Evolutionary conservation across 75 land plant genomes (phyloP).

Genomic region (Cupressus sempervirens): DNA sequence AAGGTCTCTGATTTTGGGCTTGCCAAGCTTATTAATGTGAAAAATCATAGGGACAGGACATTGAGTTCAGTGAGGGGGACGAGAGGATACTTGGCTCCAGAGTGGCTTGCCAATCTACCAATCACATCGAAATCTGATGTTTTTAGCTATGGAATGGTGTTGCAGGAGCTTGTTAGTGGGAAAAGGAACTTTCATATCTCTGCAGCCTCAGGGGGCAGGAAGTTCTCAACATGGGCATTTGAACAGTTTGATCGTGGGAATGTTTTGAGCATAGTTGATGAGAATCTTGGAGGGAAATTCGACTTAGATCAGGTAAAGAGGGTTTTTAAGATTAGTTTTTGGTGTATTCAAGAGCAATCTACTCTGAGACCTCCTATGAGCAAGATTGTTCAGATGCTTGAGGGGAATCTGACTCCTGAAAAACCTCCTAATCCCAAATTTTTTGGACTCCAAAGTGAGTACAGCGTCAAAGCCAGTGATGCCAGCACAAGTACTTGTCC

Average conservation of each 20-base stretch:
- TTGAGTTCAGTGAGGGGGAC: constrained; percentile 55
- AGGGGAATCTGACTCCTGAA: constrained; percentile 50
- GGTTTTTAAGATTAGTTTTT: constrained; percentile 56
- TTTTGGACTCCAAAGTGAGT: background rate
- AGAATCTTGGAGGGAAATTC: constrained; percentile 30
- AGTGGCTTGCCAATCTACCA: constrained; percentile 74
- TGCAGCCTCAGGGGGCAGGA: constrained; percentile 31
- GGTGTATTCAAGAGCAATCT: constrained; percentile 82
- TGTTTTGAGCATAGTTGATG: constrained; percentile 46
- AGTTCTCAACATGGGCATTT: constrained; percentile 79
- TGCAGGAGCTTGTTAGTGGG: constrained; percentile 78
- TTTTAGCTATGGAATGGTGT: constrained; percentile 81
- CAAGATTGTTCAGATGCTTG: constrained; percentile 75
- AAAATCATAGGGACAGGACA: constrained; percentile 46
- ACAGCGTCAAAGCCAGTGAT: background rate
- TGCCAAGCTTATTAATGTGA: constrained; percentile 57
- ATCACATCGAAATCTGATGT: constrained; percentile 81
- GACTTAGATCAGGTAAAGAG: constrained; percentile 51
- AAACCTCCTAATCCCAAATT: constrained; percentile 52
- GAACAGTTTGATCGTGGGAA: constrained; percentile 66
- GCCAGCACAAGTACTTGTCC: background rate
- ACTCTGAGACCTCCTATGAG: constrained; percentile 67
- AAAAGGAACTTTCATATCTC: constrained; percentile 67
- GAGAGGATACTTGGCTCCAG: constrained; percentile 83
- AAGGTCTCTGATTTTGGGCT: constrained; percentile 89